Conservation (phyloP, 371 early-diverging fungal genomes). For the Saksenaea oblongispora region DNA sequence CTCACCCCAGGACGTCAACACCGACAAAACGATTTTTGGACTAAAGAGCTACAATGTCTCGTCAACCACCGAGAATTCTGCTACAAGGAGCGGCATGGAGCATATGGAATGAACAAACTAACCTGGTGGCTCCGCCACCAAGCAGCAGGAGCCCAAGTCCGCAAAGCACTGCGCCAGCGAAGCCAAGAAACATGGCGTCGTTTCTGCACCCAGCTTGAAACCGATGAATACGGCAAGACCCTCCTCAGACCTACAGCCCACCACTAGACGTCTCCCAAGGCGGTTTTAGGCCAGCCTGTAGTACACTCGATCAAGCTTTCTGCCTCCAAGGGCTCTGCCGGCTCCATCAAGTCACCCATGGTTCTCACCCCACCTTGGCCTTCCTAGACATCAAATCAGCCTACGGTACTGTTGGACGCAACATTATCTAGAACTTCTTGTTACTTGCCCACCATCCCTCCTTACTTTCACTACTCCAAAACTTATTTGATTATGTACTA, state of each 20-base stretch:
- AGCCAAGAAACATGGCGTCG: conserved; percentile 16
- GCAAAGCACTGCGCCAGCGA: not conserved
- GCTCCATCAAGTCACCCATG: not conserved
- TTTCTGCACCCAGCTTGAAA: conserved; percentile 10
- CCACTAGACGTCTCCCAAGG: no score
- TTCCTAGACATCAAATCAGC: no score
- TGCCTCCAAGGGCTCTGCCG: not conserved
- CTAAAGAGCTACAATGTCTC: not conserved
- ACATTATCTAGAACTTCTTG: no score
- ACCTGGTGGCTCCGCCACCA: conserved; percentile 16
- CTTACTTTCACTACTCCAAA: no score
- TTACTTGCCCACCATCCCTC: no score
- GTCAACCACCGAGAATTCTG: conserved; percentile 6
- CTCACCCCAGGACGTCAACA: not conserved
- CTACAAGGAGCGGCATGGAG: conserved; percentile 13
- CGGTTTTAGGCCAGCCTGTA: no score
- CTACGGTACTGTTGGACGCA: no score
- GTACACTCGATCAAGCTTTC: no score
- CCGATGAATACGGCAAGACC: conserved; percentile 6
- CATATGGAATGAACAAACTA: conserved; percentile 9
- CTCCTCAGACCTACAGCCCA: no score
- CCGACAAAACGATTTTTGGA: not conserved
- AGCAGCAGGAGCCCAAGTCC: conserved; percentile 12
- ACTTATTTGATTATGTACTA: no score
- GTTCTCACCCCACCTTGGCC: conserved; percentile 8